Base-by-base conservation (phyloP, 345 rosid species). In the Citrus glauca region DNA sequence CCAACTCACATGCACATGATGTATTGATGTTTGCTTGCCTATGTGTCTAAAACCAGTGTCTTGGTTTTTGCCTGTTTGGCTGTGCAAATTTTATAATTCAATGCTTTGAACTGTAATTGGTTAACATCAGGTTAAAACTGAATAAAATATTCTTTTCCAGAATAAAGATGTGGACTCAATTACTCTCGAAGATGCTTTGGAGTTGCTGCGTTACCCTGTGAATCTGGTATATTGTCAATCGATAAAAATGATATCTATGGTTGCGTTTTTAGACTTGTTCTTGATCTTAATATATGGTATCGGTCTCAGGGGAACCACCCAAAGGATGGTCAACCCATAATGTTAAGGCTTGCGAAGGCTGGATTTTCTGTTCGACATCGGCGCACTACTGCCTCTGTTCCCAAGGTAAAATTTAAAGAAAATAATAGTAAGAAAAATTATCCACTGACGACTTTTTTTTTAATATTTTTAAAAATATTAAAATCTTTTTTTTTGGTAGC, bases 281-380 rank as follows among this genome's bases (percentile, higher is more conserved):
- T 70, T 45, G 30, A 60, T 25, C 69, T 83, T 28, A 35, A 70
- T 38, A 20, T 40, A 9, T 79, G 61, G 66, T 38, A 76, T 69
- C 22, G 79, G 83, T 74, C 53, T 74, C 83, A 94, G 98, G 98
- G 98, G 66, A 84, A 81, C 74, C 97, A 96, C 80, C 98, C 98
- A 9, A 79, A 88, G 84, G 99, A 96, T 84, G 93, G 95, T 61
- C 88, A 87, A 48, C 94, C 98, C 28, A 91, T 94, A 72, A 72
- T 85, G 32, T 55, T 96, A 79, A 94, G 86, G 84, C 89, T 89
- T 70, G 85, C 92, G 60, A 92, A 83, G 85, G 81, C 77, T 74
- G 98, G 98, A 64, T 91, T 88, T 82, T 81, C 88, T 4, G 78
- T 96, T 73, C 84, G 83, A 76, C 93, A 96, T 89, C 86, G 95